phyloP scores from a whole-genome alignment of 192 early-diverging fungal genomes.

The Coemansia sp. region DNA sequence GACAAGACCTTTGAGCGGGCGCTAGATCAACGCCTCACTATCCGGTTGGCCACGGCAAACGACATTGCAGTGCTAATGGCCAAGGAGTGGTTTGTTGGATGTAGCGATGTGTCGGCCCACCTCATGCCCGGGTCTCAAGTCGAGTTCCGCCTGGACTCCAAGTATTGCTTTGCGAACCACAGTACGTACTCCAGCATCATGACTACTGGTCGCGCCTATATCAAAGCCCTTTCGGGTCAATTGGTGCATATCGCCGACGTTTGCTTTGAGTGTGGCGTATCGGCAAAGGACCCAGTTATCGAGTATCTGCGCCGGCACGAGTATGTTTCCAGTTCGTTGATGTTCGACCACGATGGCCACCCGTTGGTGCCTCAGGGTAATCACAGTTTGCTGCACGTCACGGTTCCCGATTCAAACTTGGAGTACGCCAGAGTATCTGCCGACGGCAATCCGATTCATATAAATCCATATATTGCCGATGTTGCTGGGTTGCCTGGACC shows the following conservation, averaged over 20 bases:
- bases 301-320: constrained; percentile 78
- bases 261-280: constrained; percentile 62
- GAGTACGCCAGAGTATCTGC: constrained; percentile 78
- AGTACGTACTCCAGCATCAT: constrained; percentile 64
- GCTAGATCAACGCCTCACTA: constrained; percentile 63
- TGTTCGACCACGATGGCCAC: constrained; percentile 69
- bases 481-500: constrained; percentile 80
- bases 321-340: constrained; percentile 63
- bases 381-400: neutral
- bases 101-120: constrained; percentile 2
- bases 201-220: constrained; percentile 65
- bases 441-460: constrained; percentile 91
- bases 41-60: constrained; percentile 63
- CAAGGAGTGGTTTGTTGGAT: constrained; percentile 78
- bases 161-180: constrained; percentile 59
- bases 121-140: constrained; percentile 58
- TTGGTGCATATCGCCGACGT: constrained; percentile 76
- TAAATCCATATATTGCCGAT: constrained; percentile 89
- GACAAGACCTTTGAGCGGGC: constrained; percentile 60
- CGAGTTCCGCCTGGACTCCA: constrained; percentile 80
- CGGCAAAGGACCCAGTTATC: constrained; percentile 75
- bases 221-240: constrained; percentile 57
- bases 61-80: constrained; percentile 77
- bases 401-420: constrained; percentile 71
- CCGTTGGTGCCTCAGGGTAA: neutral